These are phyloP conservation scores for Neurospora sp. DNA, from an alignment of 495 filamentous ascomycete species.

Conservation along the genomic window DNA sequence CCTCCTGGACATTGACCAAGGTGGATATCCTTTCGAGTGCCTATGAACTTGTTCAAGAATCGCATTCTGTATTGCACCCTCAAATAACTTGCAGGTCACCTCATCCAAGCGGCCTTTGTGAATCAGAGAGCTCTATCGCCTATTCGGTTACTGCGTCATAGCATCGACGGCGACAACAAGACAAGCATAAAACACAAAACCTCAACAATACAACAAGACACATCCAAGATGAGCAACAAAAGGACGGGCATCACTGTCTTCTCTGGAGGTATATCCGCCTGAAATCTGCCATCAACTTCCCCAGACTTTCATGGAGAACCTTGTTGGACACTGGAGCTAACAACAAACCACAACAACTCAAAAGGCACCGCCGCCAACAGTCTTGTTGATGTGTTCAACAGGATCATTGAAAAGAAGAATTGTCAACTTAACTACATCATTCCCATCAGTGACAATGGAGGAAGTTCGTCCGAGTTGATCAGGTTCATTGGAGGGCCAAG, in stretches of 20 bases:
- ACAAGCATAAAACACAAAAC: background rate
- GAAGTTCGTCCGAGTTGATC: slow-evolving; percentile 83
- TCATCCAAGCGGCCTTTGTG: background rate
- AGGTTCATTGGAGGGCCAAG: slow-evolving; percentile 82
- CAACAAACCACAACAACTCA: background rate
- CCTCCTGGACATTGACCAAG: background rate
- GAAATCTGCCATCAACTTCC: background rate
- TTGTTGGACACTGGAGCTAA: background rate
- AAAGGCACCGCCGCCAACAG: slow-evolving; percentile 90
- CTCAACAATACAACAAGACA: background rate
- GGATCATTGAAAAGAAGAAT: slow-evolving; percentile 57
- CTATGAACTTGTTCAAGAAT: background rate
- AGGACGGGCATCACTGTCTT: slow-evolving; percentile 19
- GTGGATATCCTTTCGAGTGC: background rate
- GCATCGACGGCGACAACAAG: slow-evolving; percentile 3
- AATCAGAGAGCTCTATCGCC: background rate
- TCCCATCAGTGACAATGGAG: slow-evolving; percentile 92
- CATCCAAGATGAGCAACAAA: background rate
- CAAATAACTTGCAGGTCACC: background rate
- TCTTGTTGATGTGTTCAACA: slow-evolving; percentile 81
- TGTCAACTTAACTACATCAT: slow-evolving; percentile 75
- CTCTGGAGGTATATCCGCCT: slow-evolving; percentile 15
- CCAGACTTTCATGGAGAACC: background rate
- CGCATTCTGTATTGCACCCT: background rate
- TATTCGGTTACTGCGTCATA: background rate